Evolutionary conservation across 306 rosid species (phyloP), one percentile per base, ranked within the genome.

Genomic region (Pachyrhizus erosus): DNA sequence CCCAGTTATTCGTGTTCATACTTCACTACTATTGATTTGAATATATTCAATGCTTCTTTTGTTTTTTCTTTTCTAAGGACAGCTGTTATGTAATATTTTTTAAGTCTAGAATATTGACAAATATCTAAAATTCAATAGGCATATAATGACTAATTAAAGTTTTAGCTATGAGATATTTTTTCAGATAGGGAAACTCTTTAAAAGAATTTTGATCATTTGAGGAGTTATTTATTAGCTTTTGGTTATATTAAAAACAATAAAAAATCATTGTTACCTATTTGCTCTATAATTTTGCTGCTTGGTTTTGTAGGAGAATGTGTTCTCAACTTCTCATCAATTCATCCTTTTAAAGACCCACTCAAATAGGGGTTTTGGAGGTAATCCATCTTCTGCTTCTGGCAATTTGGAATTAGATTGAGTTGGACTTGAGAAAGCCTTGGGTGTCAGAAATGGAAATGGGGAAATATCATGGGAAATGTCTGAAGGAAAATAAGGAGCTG

Each of bases 341-440:
- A 33, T 33, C 39, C 4, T 33, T n/a, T n/a, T n/a, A n/a, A n/a
- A n/a, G n/a, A n/a, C n/a, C n/a, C n/a, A n/a, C n/a, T n/a, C n/a
- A n/a, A n/a, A n/a, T n/a, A n/a, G n/a, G 82, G 81, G 27, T 62
- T 81, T 88, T 78, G 54, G 77, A 33, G 86, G 61, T 39, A 23
- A 65, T 61, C 83, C 14, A 46, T 72, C 76, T 81, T 37, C 21
- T 58, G 29, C 14, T 51, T 23, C 27, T 65, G 85, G 75, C 60
- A 84, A 82, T 84, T 83, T 70, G 46, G 80, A 55, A 29, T 80
- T 79, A 60, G 86, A 84, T 74, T 76, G 81, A 71, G 89, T 75
- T 77, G 88, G 57, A 51, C 26, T 66, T 60, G 73, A 64, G 80
- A 61, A 70, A 31, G 84, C 21, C 58, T 78, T 52, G 18, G 85